Conservation (phyloP, 164 flowering plant genomes). For the Stephania yunnanensis region DNA sequence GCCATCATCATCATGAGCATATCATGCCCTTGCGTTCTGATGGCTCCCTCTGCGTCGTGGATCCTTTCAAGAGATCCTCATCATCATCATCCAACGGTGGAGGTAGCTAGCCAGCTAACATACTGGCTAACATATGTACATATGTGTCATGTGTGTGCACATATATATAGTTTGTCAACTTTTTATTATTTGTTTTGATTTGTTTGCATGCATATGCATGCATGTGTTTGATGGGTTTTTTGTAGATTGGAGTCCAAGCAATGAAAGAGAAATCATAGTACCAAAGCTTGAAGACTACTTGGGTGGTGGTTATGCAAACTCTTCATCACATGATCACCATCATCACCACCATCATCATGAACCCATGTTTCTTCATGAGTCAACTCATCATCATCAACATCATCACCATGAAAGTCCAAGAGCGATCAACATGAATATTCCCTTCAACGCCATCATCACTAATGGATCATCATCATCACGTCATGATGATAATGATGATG, state of each 20-base stretch:
- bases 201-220: no score
- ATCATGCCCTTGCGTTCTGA: neutral
- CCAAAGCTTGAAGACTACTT: neutral
- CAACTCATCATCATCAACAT: neutral
- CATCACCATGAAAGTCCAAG: neutral
- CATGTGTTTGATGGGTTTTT: neutral
- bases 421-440: neutral
- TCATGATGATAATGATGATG: neutral
- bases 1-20: neutral
- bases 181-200: neutral
- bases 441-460: neutral
- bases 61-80: neutral
- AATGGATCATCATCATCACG: neutral
- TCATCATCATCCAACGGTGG: neutral
- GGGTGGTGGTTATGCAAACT: neutral
- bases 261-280: neutral
- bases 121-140: neutral
- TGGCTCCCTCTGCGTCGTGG: neutral
- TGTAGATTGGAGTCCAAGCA: neutral
- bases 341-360: neutral
- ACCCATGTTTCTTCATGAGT: neutral
- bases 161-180: neutral
- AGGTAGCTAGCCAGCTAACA: neutral
- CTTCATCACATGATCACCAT: neutral
- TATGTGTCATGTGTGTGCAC: no score